Evolutionary conservation across 1,284 basidiomycete genomes (phyloP).

Genomic region (Ustilago trichophora): DNA sequence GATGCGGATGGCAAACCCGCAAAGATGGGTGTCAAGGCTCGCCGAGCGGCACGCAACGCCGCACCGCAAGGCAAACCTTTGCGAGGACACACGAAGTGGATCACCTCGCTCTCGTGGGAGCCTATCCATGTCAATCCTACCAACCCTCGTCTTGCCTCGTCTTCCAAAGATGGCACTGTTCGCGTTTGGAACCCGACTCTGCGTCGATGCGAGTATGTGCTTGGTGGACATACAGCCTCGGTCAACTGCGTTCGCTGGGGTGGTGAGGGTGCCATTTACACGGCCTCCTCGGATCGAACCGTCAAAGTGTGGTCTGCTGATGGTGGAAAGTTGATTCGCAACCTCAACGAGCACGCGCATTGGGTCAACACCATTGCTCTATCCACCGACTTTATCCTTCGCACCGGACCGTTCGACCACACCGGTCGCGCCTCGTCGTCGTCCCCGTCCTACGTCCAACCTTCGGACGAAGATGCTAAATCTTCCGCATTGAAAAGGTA

Average conservation of each 20-base stretch:
- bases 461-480: constrained; percentile 16
- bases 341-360: constrained; percentile 92
- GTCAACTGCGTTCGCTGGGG: constrained; percentile 98
- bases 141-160: constrained; percentile 80
- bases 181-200: constrained; percentile 86
- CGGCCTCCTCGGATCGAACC: constrained; percentile 90
- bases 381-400: constrained; percentile 91
- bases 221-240: constrained; percentile 91
- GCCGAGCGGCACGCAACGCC: constrained; percentile 56
- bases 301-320: constrained; percentile 93
- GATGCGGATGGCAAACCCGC: constrained; percentile 13
- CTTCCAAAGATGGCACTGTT: constrained; percentile 95
- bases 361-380: constrained; percentile 98
- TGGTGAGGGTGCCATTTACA: constrained; percentile 74
- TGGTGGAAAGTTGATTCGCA: constrained; percentile 73
- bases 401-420: constrained; percentile 94
- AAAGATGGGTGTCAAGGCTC: constrained; percentile 57
- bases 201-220: constrained; percentile 80
- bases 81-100: constrained; percentile 94
- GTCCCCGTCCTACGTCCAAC: constrained; percentile 31
- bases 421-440: constrained; percentile 65
- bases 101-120: constrained; percentile 95
- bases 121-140: constrained; percentile 76
- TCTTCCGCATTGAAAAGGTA: constrained; percentile 69
- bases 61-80: constrained; percentile 56